phyloP scores from a whole-genome alignment of 2,329 filamentous ascomycete genomes.

The Sporothrix variecibatus region DNA sequence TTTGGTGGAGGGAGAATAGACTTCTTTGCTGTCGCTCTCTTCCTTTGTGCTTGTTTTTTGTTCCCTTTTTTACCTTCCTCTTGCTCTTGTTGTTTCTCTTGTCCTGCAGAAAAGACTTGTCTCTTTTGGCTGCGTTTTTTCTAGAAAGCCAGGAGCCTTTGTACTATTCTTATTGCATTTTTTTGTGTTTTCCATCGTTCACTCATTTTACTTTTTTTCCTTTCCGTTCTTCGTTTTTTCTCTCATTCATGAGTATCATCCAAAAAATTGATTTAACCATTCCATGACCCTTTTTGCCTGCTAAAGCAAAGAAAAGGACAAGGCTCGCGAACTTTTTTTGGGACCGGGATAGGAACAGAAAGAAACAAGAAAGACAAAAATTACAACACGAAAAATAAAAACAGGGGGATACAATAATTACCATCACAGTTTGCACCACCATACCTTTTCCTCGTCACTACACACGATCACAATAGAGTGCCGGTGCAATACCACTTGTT shows the following conservation, averaged over 20 bases:
- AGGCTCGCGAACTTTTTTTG: background rate
- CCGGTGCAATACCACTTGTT: background rate
- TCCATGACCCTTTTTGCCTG: slow-evolving; percentile 34
- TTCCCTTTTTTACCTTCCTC: background rate
- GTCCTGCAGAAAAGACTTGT: slow-evolving; percentile 15
- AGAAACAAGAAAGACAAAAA: slow-evolving; percentile 10
- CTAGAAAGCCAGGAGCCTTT: slow-evolving; percentile 19
- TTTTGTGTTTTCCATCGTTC: slow-evolving; percentile 40
- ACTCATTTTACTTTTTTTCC: slow-evolving; percentile 41
- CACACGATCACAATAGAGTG: background rate
- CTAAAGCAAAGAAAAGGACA: slow-evolving; percentile 37
- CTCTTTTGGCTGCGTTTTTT: slow-evolving; percentile 17
- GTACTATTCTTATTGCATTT: slow-evolving; percentile 53
- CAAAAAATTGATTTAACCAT: slow-evolving; percentile 34
- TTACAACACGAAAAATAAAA: no score
- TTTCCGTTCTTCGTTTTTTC: slow-evolving; percentile 8
- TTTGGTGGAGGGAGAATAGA: slow-evolving; percentile 23
- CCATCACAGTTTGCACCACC: background rate
- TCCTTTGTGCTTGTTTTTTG: slow-evolving; percentile 18
- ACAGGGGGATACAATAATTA: slow-evolving; percentile 23
- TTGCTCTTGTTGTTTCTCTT: slow-evolving; percentile 5
- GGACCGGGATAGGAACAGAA: slow-evolving; percentile 10
- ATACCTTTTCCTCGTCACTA: background rate
- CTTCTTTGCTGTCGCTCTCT: slow-evolving; percentile 11
- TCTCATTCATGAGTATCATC: slow-evolving; percentile 29